Base-by-base conservation (phyloP, 202 grass and related monocot species). In the Panicum hallii region DNA sequence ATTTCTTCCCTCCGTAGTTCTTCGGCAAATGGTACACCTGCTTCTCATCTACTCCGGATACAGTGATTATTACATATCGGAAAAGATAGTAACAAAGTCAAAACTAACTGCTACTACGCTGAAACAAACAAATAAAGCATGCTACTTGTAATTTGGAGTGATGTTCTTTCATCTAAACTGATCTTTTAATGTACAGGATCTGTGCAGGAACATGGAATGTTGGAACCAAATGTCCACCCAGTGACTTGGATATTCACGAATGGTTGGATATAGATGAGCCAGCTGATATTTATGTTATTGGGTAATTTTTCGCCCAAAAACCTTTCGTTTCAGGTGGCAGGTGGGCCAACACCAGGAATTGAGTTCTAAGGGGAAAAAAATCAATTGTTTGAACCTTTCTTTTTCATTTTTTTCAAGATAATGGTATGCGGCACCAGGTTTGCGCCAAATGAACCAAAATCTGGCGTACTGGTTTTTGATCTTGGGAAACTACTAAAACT, bases 281-380 rank as follows among this genome's bases (percentile, higher is more conserved):
- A 47, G 87, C 90, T 64, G 92, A 97, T 86, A 90, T 97, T 81
- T 97, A 97, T 77, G 90, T 92, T 69, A 62, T 97, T 20, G 93
- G 93, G 93, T 94, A 94, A 68, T 56, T 72, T 14, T 6, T 42
- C 30, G 1, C 20, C 61, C 3, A 61, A 10, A 48, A 77, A 30
- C 17, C 19, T n/a, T 48, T 14, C 14, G 12, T 36, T 50, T 50
- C 53, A 55, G 8, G 34, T 34, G 34, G 34, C 34, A 34, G 34
- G 48, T 54, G 71, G 71, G 16, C 7, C 26, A 73, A 74, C 34
- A 54, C 48, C 8, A 8, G 16, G 16, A 9, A 8, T 20, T 56
- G 34, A 75, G 11, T 43, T 75, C 53, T 23, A 0, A 40, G 13
- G 19, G 28, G 34, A 34, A 5, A n/a, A n/a, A 56, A 56, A 2